Evolutionary conservation across 352 stramenopile genomes (phyloP).

Genomic region (Phytophthora pinifolia): DNA sequence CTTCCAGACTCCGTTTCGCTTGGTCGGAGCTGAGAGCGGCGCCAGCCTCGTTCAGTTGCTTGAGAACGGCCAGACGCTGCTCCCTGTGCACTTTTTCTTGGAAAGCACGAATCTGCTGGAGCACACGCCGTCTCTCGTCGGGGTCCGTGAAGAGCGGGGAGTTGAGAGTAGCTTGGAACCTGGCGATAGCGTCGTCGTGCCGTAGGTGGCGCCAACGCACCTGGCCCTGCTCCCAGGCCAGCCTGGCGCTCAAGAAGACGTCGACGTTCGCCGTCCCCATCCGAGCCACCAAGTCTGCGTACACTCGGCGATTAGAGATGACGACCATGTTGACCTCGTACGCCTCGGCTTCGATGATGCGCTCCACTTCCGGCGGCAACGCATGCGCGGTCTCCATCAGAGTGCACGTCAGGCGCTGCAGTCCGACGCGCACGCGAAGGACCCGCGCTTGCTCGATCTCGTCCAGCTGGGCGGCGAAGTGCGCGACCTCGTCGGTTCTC

Average conservation of each 20-base stretch:
- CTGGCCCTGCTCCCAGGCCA: conserved; percentile 69
- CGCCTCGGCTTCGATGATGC: conserved; percentile 71
- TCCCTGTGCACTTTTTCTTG: conserved; percentile 57
- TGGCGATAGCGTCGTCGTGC: conserved; percentile 69
- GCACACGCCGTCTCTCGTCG: conserved; percentile 47
- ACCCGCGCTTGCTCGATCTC: conserved; percentile 55
- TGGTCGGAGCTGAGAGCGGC: conserved; percentile 44
- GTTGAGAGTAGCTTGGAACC: conserved; percentile 59
- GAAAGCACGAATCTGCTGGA: conserved; percentile 52
- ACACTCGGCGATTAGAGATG: conserved; percentile 75
- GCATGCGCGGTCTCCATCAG: conserved; percentile 73
- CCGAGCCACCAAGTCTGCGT: conserved; percentile 69
- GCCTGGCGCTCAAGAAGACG: conserved; percentile 47
- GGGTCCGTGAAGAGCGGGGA: conserved; percentile 76
- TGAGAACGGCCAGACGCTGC: conserved; percentile 48
- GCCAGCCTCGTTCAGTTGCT: conserved; percentile 42
- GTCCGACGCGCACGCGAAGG: conserved; percentile 34
- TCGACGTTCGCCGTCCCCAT: conserved; percentile 73
- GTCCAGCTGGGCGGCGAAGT: conserved; percentile 51
- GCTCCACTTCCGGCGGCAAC: conserved; percentile 64
- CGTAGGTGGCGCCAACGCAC: conserved; percentile 70
- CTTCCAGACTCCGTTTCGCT: conserved; percentile 40
- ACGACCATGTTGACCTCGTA: conserved; percentile 83
- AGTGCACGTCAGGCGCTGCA: conserved; percentile 46
- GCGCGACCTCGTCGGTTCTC: conserved; percentile 40